A percentile compares a stretch with the other conserved stretches of the same genome.
Evolutionary conservation across 306 rosid genomes (phyloP).

Genomic region (Prunus mira): DNA sequence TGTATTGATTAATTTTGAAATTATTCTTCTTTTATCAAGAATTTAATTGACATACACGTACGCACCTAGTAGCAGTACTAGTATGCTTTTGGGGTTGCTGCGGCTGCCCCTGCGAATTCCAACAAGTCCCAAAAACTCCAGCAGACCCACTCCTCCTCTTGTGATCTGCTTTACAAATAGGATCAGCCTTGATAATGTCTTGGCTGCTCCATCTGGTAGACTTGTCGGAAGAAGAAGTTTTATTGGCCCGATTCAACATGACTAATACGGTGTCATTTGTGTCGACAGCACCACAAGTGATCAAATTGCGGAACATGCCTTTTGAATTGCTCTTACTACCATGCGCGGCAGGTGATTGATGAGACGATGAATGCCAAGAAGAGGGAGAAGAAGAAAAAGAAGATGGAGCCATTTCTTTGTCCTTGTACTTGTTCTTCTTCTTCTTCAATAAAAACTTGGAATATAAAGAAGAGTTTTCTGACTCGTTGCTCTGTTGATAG

Average conservation of each 20-base stretch:
- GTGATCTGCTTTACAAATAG: conserved; percentile 35
- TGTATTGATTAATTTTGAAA: neutral
- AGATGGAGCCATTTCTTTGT: conserved; percentile 29
- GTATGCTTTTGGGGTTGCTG: conserved; percentile 16
- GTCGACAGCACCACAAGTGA: conserved; percentile 51
- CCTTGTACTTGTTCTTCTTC: neutral
- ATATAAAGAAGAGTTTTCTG: conserved; percentile 33
- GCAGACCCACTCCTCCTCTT: conserved; percentile 41
- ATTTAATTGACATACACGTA: neutral
- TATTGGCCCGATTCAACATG: conserved; percentile 19
- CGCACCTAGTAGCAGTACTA: neutral
- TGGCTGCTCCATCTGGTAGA: neutral
- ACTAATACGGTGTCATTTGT: conserved; percentile 48
- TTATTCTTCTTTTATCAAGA: neutral
- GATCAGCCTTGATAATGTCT: conserved; percentile 10
- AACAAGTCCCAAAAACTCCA: conserved; percentile 36
- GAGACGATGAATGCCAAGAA: neutral
- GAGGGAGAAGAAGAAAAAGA: conserved; percentile 24
- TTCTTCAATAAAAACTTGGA: conserved; percentile 25
- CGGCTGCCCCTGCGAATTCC: conserved; percentile 36
- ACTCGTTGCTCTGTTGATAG: conserved; percentile 14
- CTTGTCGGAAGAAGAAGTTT: neutral
- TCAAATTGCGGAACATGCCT: conserved; percentile 51
- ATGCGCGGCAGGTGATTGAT: conserved; percentile 29
- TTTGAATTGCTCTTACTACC: conserved; percentile 43